phyloP scores from a whole-genome alignment of 179 eudicot genomes.

The Actinidia polygama region DNA sequence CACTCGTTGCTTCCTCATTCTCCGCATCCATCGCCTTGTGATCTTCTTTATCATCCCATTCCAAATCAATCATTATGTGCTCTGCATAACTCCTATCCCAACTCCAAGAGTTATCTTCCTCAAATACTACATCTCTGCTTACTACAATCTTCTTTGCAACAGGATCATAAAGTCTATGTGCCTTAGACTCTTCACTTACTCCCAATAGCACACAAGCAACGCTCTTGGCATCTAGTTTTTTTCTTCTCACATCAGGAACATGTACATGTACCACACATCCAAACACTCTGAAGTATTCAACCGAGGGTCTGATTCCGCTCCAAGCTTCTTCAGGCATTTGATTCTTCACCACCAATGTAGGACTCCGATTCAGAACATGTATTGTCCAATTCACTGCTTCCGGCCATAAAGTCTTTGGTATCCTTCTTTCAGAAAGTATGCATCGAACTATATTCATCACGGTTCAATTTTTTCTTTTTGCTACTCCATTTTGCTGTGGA shows the following conservation, averaged over 20 bases:
- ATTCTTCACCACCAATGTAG: background rate
- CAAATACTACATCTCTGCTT: background rate
- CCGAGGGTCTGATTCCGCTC: background rate
- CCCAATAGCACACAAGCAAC: background rate
- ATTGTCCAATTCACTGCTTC: background rate
- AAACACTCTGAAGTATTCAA: background rate
- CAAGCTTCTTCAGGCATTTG: background rate
- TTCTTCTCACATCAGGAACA: background rate
- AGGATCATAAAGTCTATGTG: background rate
- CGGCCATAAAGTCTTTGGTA: background rate
- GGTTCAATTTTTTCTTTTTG: background rate
- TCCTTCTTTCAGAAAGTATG: background rate
- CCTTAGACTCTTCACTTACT: background rate
- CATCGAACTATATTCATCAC: background rate
- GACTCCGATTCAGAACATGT: background rate
- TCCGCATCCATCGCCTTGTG: no score
- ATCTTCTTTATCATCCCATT: no score
- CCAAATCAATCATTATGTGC: no score
- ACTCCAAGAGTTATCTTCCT: background rate
- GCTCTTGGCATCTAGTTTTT: background rate
- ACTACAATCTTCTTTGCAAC: background rate
- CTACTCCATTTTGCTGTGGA: background rate
- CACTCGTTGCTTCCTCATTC: no score
- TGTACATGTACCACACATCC: background rate
- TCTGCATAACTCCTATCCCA: no score